Conservation (phyloP, 257 asterid genomes). For the Parsonsia alboflavescens region DNA sequence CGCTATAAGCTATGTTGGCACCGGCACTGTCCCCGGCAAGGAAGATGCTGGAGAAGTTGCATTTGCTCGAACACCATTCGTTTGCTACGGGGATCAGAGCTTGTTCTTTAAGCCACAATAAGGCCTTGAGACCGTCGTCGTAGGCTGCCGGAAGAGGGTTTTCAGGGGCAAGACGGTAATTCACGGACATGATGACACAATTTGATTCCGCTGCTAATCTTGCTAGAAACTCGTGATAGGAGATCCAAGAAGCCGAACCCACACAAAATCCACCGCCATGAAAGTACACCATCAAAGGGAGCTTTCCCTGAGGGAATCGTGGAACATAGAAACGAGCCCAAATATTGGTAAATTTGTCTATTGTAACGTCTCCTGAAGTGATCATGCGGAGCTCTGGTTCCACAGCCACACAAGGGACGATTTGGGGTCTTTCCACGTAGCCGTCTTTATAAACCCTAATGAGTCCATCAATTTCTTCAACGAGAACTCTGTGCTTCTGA, state of each 20-base stretch:
- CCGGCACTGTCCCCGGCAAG: slow-evolving; percentile 87
- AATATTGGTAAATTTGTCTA: slow-evolving; percentile 52
- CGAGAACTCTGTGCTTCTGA: slow-evolving; percentile 24
- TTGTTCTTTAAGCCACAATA: slow-evolving; percentile 50
- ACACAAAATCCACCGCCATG: slow-evolving; percentile 95
- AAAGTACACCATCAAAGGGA: slow-evolving; percentile 63
- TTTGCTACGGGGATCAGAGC: slow-evolving; percentile 9
- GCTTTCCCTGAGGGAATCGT: slow-evolving; percentile 20
- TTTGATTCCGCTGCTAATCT: slow-evolving; percentile 38
- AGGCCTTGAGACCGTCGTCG: slow-evolving; percentile 63
- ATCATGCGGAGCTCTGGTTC: slow-evolving; percentile 45
- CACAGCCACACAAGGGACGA: slow-evolving; percentile 35
- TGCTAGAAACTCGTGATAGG: slow-evolving; percentile 73
- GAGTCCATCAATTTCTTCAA: slow-evolving; percentile 65
- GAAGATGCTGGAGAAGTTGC: slow-evolving; percentile 40
- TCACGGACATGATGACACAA: slow-evolving; percentile 61
- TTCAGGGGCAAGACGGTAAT: slow-evolving; percentile 80
- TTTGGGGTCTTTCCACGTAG: slow-evolving; percentile 62
- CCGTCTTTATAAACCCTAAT: slow-evolving; percentile 67
- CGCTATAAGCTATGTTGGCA: slow-evolving; percentile 66
- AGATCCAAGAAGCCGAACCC: slow-evolving; percentile 74
- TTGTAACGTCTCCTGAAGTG: slow-evolving; percentile 41
- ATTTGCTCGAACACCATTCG: slow-evolving; percentile 42
- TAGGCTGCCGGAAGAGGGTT: slow-evolving; percentile 80
- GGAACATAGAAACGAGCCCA: slow-evolving; percentile 82